Evolutionary conservation across 768 basidiomycete genomes (phyloP).

Genomic region (Termitomyces sp.): DNA sequence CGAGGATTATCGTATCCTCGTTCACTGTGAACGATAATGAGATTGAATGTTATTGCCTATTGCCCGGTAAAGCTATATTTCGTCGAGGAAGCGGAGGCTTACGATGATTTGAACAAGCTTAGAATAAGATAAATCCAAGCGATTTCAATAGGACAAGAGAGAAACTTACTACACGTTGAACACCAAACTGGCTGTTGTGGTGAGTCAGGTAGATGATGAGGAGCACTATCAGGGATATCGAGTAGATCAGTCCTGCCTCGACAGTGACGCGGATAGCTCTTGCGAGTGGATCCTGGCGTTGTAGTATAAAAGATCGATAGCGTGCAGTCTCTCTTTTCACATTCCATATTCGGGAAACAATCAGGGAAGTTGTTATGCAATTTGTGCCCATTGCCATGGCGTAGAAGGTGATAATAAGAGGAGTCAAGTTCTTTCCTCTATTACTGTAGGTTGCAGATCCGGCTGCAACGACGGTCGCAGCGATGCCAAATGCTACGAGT

Average conservation of each 20-base stretch:
- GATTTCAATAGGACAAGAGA: not conserved
- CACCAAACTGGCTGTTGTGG: conserved; percentile 7
- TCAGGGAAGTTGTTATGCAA: conserved; percentile 9
- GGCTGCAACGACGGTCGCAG: not conserved
- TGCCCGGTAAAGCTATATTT: not conserved
- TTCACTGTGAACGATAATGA: conserved; percentile 7
- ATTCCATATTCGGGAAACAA: conserved; percentile 12
- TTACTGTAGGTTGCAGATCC: not conserved
- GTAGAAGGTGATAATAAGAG: conserved; percentile 8
- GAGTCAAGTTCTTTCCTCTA: not conserved
- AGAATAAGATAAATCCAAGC: not conserved
- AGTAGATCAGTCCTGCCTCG: conserved; percentile 13
- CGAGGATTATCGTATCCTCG: not conserved
- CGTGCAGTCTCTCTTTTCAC: conserved; percentile 8
- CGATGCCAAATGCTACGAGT: conserved; percentile 6
- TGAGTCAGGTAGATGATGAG: conserved; percentile 6
- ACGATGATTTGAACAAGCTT: conserved; percentile 11
- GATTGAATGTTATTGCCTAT: conserved; percentile 11
- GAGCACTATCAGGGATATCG: conserved; percentile 9
- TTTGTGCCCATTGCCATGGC: conserved; percentile 10
- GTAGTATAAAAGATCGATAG: not conserved
- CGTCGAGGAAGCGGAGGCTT: not conserved
- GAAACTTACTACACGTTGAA: conserved; percentile 11
- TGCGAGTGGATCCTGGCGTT: conserved; percentile 8
- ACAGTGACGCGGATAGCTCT: conserved; percentile 12